These are phyloP conservation scores for Monilinia fructigena DNA, from an alignment of 2,329 filamentous ascomycete genomes.

Conservation along the genomic window DNA sequence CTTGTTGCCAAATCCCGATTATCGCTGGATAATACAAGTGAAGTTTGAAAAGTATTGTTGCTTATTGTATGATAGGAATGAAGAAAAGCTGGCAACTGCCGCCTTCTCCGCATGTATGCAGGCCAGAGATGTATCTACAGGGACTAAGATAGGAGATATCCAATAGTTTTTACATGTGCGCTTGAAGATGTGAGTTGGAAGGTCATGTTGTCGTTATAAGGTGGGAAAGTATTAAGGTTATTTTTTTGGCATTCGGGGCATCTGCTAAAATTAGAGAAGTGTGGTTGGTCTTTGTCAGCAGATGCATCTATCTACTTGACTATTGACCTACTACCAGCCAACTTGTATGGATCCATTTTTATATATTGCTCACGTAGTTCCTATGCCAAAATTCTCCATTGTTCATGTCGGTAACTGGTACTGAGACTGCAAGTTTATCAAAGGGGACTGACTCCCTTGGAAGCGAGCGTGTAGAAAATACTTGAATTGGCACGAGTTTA, in stretches of 20 bases:
- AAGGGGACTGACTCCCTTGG: not conserved
- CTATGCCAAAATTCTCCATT: not conserved
- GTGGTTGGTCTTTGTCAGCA: conserved; percentile 10
- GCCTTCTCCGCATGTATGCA: conserved; percentile 16
- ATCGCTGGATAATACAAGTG: not conserved
- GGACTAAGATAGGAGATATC: conserved; percentile 7
- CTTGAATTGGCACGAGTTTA: conserved; percentile 9
- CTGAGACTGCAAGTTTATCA: not conserved
- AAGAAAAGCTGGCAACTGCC: conserved; percentile 5
- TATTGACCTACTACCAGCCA: not conserved
- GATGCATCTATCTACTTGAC: not conserved
- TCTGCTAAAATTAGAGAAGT: conserved; percentile 6
- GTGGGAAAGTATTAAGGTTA: not conserved
- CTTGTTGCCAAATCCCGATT: not conserved
- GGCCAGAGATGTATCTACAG: conserved; percentile 14
- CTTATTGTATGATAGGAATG: not conserved
- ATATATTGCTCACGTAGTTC: not conserved
- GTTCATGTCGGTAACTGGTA: not conserved
- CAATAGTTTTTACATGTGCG: conserved; percentile 14
- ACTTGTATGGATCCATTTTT: not conserved
- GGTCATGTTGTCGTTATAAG: not conserved
- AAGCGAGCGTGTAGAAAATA: conserved; percentile 9
- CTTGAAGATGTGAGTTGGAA: conserved; percentile 8
- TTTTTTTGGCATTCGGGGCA: not conserved
- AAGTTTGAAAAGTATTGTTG: not conserved